Evolutionary conservation across 164 flowering plant species (phyloP), one percentile per base, ranked within the genome.

Genomic region (Stephania yunnanensis): DNA sequence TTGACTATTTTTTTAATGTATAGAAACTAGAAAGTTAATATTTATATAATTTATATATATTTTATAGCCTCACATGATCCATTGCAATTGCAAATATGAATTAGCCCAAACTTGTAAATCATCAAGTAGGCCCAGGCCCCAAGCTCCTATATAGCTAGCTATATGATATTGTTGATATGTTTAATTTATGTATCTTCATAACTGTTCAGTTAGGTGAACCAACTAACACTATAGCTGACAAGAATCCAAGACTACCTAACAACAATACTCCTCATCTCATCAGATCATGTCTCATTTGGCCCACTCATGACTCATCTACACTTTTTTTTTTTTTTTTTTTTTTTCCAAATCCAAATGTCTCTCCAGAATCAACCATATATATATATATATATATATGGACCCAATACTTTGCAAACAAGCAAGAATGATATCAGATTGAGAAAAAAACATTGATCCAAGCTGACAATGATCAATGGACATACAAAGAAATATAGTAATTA

Each of bases 311-410:
- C 50, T 44, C 46, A 36, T 12, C 46, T 46, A 5, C 29, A 36
- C 25, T 45, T 45, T 15, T 25, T 5, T 6, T 61, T 6, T 63
- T 63, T 6, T 63, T 63, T 63, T 63, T 6, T 63, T 63, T 6
- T 63, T 63, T 63, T 63, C 0, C 55, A 11, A 63, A 70, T 70
- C 72, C 46, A 70, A 70, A 44, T 70, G 72, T 70, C 53, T 45
- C 48, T n/a, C 44, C 19, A 2, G 42, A 36, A 25, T 63, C 22
- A 63, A 63, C 66, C 66, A 63, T 63, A 20, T 10, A 50, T 36
- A 36, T 36, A 36, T 36, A 36, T 25, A 25, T 25, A 25, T 25
- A 25, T 25, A 25, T 25, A 25, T 25, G n/a, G 65, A 6, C 20
- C 25, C 66, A 19, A 63, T 0, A 17, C 66, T 63, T 63, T 19